Evolutionary conservation across 441 rosid genomes (phyloP).

Genomic region (Omphalea diandra): DNA sequence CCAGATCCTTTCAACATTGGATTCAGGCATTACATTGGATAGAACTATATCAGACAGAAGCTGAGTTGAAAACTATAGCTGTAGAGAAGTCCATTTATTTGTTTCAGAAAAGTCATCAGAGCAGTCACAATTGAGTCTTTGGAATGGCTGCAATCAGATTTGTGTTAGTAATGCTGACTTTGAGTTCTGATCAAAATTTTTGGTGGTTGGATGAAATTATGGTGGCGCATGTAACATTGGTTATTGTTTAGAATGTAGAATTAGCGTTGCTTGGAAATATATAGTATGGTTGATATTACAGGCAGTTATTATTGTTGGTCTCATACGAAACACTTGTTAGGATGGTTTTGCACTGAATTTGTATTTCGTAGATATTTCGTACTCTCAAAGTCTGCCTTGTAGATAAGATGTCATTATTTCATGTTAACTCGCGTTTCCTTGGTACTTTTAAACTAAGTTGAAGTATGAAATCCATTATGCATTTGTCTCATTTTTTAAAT

Average conservation of each 20-base stretch:
- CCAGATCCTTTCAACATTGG: constrained; percentile 74
- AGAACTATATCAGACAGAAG: constrained; percentile 65
- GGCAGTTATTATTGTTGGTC: constrained; percentile 19
- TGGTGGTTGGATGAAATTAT: constrained; percentile 19
- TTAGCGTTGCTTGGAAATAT: constrained; percentile 29
- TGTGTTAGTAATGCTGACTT: constrained; percentile 13
- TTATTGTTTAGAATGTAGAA: constrained; percentile 35
- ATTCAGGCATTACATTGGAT: constrained; percentile 46
- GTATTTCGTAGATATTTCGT: background rate
- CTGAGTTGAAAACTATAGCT: constrained; percentile 35
- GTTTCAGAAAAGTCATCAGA: constrained; percentile 20
- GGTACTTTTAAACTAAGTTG: background rate
- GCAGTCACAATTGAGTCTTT: constrained; percentile 8
- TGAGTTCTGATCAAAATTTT: constrained; percentile 8
- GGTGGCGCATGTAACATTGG: constrained; percentile 32
- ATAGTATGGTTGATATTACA: constrained; percentile 23
- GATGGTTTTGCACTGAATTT: constrained; percentile 5
- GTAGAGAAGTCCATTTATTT: constrained; percentile 26
- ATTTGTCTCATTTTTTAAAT: background rate
- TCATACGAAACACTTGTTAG: constrained; percentile 15
- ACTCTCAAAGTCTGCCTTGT: constrained; percentile 9
- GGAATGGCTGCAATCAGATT: constrained; percentile 14
- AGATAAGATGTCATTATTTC: constrained; percentile 4
- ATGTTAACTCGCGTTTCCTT: background rate
- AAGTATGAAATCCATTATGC: no score